Evolutionary conservation across 2,329 filamentous ascomycete species (phyloP).

Genomic region (Paraphoma chrysanthemicola): DNA sequence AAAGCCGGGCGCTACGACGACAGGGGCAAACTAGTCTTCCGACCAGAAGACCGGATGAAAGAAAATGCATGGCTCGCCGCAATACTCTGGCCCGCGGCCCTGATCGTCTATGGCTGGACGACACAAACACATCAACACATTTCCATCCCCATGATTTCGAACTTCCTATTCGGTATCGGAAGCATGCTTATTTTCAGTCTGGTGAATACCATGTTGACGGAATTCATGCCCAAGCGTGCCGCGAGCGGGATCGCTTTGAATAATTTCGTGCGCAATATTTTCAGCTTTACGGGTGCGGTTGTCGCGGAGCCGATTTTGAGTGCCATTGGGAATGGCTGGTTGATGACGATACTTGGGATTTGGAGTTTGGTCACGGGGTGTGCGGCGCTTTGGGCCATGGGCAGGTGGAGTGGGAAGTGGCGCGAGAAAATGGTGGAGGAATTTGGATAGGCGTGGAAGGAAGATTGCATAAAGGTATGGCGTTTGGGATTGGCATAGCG

Average conservation of each 20-base stretch:
- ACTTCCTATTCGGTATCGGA: slow-evolving; percentile 51
- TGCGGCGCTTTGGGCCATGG: slow-evolving; percentile 66
- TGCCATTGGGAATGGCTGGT: slow-evolving; percentile 49
- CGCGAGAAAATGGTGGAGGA: slow-evolving; percentile 65
- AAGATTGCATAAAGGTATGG: neutral
- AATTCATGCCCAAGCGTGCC: slow-evolving; percentile 48
- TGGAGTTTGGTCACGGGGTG: slow-evolving; percentile 54
- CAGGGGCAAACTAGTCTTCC: slow-evolving; percentile 42
- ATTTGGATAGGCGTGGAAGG: slow-evolving; percentile 16
- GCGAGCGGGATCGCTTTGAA: slow-evolving; percentile 48
- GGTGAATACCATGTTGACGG: slow-evolving; percentile 49
- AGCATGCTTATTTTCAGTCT: slow-evolving; percentile 49
- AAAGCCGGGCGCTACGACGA: slow-evolving; percentile 47
- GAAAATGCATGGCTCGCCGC: slow-evolving; percentile 51
- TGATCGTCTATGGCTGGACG: slow-evolving; percentile 50
- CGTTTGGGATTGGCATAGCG: neutral
- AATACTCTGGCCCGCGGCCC: slow-evolving; percentile 42
- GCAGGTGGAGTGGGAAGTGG: slow-evolving; percentile 68
- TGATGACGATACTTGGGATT: slow-evolving; percentile 53
- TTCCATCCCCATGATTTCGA: slow-evolving; percentile 46
- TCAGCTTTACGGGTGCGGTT: slow-evolving; percentile 45
- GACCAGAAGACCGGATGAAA: slow-evolving; percentile 49
- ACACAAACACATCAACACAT: slow-evolving; percentile 41
- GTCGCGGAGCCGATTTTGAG: slow-evolving; percentile 44
- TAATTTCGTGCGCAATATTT: slow-evolving; percentile 50